Base-by-base conservation (phyloP, 768 basidiomycete genomes). In the Boletellus ananiceps region DNA sequence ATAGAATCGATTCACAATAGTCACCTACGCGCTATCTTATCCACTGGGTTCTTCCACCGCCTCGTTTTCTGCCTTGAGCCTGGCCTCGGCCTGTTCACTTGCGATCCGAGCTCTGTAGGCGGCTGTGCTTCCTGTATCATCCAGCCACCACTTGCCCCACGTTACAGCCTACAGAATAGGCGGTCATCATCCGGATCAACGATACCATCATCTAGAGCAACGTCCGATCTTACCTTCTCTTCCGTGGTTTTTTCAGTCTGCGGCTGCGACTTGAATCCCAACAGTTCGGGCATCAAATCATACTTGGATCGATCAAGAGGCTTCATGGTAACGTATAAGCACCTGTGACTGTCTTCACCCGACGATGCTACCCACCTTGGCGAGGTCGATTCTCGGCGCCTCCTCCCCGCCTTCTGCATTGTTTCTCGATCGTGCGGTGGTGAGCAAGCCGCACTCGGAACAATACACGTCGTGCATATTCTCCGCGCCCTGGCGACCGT, bases 381-480 rank as follows among this genome's bases (percentile, higher is more conserved):
- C 54, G 13, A 40, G 7, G 2, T 32, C 44, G 12, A 57, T 48
- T 11, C 43, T 56, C 3, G 56, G 54, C 15, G 56, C 56, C 0
- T 56, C 53, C 6, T 4, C 33, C 5, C 56, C 56, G 9, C 56
- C 56, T n/a, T 57, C 56, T 14, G 40, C 43, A 13, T 51, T 57
- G 33, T 56, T n/a, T 36, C 56, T 44, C 7, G 56, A 57, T 11
- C 56, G 49, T n/a, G 45, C 56, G 1, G 16, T 12, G 2, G 49
- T 57, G 16, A 57, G 34, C 31, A 51, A 16, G 9, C 56, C 56
- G n/a, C 56, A 57, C 40, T 57, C 56, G 5, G 56, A 56, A 32
- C 56, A 57, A 42, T 57, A 56, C 15, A 57, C 56, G 15, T 57
- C 56, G 8, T 57, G 54, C 56, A 57, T 57, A 0, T 12, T 57